A percentile compares a stretch with the other conserved stretches of the same genome.
Evolutionary conservation across 371 early-diverging fungal genomes (phyloP).

Genomic region (Rhizomucor pusillus): DNA sequence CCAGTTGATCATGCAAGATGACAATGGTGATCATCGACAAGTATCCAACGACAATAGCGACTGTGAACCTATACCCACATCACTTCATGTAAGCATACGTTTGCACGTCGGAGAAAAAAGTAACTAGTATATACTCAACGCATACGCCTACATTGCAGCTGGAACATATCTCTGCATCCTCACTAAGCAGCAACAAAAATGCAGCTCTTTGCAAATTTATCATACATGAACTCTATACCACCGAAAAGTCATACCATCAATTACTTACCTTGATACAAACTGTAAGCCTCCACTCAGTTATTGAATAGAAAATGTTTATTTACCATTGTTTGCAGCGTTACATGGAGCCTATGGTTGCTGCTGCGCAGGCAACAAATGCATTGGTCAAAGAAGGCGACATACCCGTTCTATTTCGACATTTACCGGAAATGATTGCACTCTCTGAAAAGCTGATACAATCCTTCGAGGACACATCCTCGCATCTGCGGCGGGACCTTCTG

Average conservation of each 20-base stretch:
- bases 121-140: too few species aligned
- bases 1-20: slow-evolving; percentile 4
- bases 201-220: slow-evolving; percentile 20
- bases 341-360: slow-evolving; percentile 37
- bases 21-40: too few species aligned
- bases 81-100: too few species aligned
- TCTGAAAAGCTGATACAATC: slow-evolving; percentile 25
- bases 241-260: slow-evolving; percentile 30
- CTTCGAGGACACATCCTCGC: slow-evolving; percentile 13
- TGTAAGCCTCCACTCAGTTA: slow-evolving; percentile 14
- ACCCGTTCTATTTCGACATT: slow-evolving; percentile 34
- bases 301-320: background rate
- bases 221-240: slow-evolving; percentile 21
- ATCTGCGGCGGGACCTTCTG: slow-evolving; percentile 12
- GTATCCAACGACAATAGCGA: too few species aligned
- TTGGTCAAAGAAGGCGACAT: slow-evolving; percentile 34
- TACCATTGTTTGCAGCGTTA: slow-evolving; percentile 20
- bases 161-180: too few species aligned
- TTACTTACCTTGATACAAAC: slow-evolving; percentile 30
- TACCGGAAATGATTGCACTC: slow-evolving; percentile 29
- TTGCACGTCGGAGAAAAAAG: too few species aligned
- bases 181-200: slow-evolving; percentile 10
- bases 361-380: slow-evolving; percentile 23
- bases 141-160: too few species aligned
- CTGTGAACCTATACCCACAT: background rate